Percentiles rank a stretch among this genome's conserved stretches.
These are phyloP conservation scores for Lodderomyces pseudojiufengensis DNA, from an alignment of 1,139 yeast genomes.

Conservation along the genomic window DNA sequence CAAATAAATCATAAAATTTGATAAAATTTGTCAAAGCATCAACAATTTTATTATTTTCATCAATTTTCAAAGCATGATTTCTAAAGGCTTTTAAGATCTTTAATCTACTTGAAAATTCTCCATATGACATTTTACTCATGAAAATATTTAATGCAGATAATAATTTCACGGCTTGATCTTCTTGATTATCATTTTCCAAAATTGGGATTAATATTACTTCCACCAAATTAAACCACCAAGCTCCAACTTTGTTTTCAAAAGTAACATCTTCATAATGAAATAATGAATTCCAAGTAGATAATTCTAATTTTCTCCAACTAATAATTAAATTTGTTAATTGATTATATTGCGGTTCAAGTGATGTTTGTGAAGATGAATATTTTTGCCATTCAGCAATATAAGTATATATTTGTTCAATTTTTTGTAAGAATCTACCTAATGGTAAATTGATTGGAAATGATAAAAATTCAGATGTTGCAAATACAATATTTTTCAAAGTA, in stretches of 20 bases:
- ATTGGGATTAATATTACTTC: conserved; percentile 65
- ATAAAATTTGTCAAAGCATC: conserved; percentile 60
- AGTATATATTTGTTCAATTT: conserved; percentile 82
- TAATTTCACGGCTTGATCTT: conserved; percentile 36
- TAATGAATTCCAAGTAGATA: conserved; percentile 79
- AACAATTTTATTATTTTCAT: conserved; percentile 18
- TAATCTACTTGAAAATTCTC: conserved; percentile 65
- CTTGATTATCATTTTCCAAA: conserved; percentile 16
- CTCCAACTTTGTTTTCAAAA: conserved; percentile 54
- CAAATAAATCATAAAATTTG: conserved; percentile 65
- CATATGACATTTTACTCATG: conserved; percentile 69
- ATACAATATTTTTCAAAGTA: conserved; percentile 63
- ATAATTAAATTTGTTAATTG: conserved; percentile 68
- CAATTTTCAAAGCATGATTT: conserved; percentile 37
- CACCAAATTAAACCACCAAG: conserved; percentile 90
- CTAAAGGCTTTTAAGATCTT: conserved; percentile 59
- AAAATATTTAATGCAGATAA: conserved; percentile 74
- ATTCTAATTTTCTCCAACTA: conserved; percentile 85
- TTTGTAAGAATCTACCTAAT: conserved; percentile 71
- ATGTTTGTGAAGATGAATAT: conserved; percentile 77
- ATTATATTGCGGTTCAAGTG: conserved; percentile 54
- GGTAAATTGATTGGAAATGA: conserved; percentile 64
- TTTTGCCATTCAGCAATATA: conserved; percentile 90
- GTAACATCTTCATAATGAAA: conserved; percentile 63
- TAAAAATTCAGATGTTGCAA: conserved; percentile 68